Percentiles rank a stretch among this genome's conserved stretches.
Evolutionary conservation across 768 basidiomycete species (phyloP).

Genomic region (Atractiella rhizophila): DNA sequence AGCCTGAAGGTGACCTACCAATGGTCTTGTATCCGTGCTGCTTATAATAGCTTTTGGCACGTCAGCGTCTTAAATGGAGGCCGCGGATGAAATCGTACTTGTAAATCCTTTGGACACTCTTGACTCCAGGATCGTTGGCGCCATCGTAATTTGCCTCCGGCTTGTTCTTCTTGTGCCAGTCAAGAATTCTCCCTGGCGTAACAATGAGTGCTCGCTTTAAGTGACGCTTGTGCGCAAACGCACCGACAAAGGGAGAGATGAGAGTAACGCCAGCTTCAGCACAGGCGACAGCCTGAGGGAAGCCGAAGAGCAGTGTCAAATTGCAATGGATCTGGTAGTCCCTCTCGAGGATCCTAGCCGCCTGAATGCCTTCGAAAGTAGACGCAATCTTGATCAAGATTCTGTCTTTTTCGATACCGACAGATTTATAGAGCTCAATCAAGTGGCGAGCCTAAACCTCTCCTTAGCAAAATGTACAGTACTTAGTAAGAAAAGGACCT

Average conservation of each 20-base stretch:
- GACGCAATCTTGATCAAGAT: conserved; percentile 98
- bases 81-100: conserved; percentile 33
- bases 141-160: conserved; percentile 66
- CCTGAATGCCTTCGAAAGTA: conserved; percentile 99
- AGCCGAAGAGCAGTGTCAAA: conserved; percentile 94
- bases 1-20: background rate
- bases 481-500: conserved; percentile 27
- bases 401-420: conserved; percentile 80
- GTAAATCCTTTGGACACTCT: conserved; percentile 88
- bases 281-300: conserved; percentile 93
- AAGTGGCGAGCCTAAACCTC: conserved; percentile 30
- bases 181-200: conserved; percentile 45
- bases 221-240: conserved; percentile 6
- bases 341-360: conserved; percentile 77
- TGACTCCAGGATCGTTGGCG: conserved; percentile 81
- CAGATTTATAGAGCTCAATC: conserved; percentile 78
- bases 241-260: conserved; percentile 94
- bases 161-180: conserved; percentile 87
- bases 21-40: conserved; percentile 95
- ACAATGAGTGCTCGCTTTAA: no score
- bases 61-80: background rate
- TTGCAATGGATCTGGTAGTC: conserved; percentile 94
- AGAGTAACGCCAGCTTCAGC: conserved; percentile 95
- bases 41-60: conserved; percentile 40
- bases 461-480: background rate